These are phyloP conservation scores for Diaporthe sp. DNA, from an alignment of 2,329 filamentous ascomycete species.

Conservation along the genomic window DNA sequence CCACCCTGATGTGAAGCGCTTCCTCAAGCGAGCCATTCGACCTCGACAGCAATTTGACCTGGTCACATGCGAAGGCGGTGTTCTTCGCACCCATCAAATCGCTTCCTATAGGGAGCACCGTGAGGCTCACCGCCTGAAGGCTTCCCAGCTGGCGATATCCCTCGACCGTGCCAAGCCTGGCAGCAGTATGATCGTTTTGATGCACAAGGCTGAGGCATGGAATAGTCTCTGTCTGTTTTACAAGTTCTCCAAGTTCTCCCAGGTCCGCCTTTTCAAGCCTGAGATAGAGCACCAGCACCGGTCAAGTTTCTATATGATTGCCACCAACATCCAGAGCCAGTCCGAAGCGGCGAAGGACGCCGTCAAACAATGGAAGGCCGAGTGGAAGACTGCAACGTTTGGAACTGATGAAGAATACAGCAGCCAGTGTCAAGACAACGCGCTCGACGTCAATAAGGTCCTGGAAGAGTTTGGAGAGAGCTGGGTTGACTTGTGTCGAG, in stretches of 20 bases:
- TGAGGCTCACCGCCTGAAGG: constrained; percentile 51
- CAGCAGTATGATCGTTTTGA: constrained; percentile 61
- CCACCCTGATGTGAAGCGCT: constrained; percentile 46
- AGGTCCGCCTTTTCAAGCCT: constrained; percentile 58
- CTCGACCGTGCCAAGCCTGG: constrained; percentile 56
- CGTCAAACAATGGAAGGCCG: constrained; percentile 51
- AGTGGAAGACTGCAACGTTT: constrained; percentile 54
- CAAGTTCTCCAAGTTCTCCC: constrained; percentile 54
- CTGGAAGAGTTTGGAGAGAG: constrained; percentile 49
- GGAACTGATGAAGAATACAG: constrained; percentile 42
- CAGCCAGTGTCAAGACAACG: constrained; percentile 11
- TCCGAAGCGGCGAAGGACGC: constrained; percentile 46
- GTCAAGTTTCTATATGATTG: constrained; percentile 65
- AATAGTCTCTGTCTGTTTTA: constrained; percentile 50
- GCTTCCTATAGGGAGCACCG: constrained; percentile 45
- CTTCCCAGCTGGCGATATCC: constrained; percentile 55
- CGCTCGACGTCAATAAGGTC: constrained; percentile 38
- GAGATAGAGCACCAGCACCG: constrained; percentile 49
- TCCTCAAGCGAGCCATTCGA: constrained; percentile 44
- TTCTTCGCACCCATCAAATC: constrained; percentile 52
- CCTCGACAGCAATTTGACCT: constrained; percentile 55
- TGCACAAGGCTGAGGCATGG: constrained; percentile 60
- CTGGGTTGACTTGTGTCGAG: constrained; percentile 44
- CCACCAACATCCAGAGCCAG: constrained; percentile 51
- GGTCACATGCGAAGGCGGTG: constrained; percentile 59